Conservation (phyloP, 169 alveolate genomes). For the Cryptosporidium meleagridis region DNA sequence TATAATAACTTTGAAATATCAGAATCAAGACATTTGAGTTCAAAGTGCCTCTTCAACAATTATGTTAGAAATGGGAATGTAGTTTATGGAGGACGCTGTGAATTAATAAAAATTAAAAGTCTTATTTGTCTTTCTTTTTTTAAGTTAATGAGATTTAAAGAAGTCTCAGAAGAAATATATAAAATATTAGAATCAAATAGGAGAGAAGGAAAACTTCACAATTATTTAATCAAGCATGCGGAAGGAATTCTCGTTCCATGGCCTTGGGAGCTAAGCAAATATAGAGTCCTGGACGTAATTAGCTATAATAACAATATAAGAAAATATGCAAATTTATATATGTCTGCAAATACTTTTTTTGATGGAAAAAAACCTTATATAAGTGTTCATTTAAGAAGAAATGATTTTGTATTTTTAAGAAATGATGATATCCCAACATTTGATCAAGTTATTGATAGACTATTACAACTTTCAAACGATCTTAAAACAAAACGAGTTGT, state of each 20-base stretch:
- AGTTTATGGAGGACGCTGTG: constrained; percentile 36
- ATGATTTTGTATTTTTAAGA: constrained; percentile 28
- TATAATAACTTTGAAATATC: constrained; percentile 11
- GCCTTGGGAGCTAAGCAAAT: constrained; percentile 54
- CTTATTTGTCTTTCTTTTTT: constrained; percentile 12
- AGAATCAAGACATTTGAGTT: background rate
- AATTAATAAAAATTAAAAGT: background rate
- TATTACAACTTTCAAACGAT: constrained; percentile 19
- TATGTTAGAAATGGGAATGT: constrained; percentile 5
- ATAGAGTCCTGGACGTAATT: background rate
- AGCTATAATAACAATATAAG: constrained; percentile 9
- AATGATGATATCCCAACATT: constrained; percentile 67
- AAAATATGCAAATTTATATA: constrained; percentile 9
- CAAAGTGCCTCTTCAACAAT: constrained; percentile 13
- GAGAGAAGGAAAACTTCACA: background rate
- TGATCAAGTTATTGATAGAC: constrained; percentile 23
- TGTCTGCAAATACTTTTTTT: constrained; percentile 20
- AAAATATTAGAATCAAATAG: background rate
- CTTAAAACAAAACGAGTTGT: constrained; percentile 9
- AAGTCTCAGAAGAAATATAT: constrained; percentile 16
- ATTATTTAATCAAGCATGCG: constrained; percentile 33
- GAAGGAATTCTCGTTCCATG: constrained; percentile 68
- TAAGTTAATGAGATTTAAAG: constrained; percentile 26
- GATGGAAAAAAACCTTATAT: constrained; percentile 11
- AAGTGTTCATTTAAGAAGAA: constrained; percentile 61